phyloP scores from a whole-genome alignment of 108 stramenopile genomes.

The Cyclostephanos tholiformis region DNA sequence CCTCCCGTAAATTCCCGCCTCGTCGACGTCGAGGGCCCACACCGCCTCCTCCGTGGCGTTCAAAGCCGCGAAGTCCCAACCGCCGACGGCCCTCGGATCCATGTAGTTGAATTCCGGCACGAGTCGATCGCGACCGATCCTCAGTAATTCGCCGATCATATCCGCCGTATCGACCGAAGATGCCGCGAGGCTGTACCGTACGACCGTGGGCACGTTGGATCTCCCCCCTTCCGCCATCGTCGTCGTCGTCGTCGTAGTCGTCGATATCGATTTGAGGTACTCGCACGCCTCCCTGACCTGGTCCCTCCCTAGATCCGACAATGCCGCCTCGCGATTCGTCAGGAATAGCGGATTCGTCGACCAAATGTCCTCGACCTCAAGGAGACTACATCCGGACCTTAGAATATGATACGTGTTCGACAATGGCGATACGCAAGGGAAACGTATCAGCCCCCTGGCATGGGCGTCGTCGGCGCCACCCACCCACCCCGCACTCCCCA shows the following conservation, averaged over 20 bases:
- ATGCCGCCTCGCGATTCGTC: conserved; percentile 79
- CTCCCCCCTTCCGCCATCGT: too few species aligned
- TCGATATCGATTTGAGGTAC: conserved; percentile 25
- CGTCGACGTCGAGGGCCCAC: conserved; percentile 70
- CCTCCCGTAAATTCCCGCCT: conserved; percentile 62
- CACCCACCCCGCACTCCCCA: too few species aligned
- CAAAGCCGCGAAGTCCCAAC: conserved; percentile 65
- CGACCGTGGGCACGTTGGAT: conserved; percentile 67
- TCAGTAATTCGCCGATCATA: conserved; percentile 59
- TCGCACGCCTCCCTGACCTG: conserved; percentile 60
- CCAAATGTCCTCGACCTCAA: conserved; percentile 76
- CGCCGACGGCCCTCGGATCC: conserved; percentile 79
- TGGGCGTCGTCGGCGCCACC: conserved; percentile 2
- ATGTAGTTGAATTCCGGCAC: conserved; percentile 84
- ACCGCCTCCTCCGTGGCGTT: conserved; percentile 61
- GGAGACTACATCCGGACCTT: conserved; percentile 57
- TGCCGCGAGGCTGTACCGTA: conserved; percentile 72
- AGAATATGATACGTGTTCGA: conserved; percentile 76
- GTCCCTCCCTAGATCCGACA: conserved; percentile 52
- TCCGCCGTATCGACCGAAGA: conserved; percentile 65
- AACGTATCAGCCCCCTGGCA: conserved; percentile 53
- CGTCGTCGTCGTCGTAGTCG: too few species aligned
- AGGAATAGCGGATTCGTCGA: conserved; percentile 79
- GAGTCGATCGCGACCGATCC: conserved; percentile 74
- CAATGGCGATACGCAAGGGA: conserved; percentile 54